phyloP scores from a whole-genome alignment of 2,329 filamentous ascomycete species.

The Septoria linicola region DNA sequence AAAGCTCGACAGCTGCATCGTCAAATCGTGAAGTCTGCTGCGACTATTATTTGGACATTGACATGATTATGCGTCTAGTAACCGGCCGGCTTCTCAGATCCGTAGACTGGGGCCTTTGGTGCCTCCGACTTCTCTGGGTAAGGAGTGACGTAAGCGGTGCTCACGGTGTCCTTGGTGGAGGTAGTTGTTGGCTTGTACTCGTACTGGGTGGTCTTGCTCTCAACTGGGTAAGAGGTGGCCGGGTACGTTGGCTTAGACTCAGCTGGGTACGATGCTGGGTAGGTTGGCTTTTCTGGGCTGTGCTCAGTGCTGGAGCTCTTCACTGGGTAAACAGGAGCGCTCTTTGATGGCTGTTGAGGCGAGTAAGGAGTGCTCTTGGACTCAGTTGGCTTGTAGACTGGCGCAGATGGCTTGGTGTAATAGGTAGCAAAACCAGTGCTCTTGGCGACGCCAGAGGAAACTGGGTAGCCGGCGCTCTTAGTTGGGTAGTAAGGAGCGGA shows the following conservation, averaged over 20 bases:
- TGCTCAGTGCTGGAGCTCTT: slow-evolving; percentile 10
- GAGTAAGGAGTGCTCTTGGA: slow-evolving; percentile 6
- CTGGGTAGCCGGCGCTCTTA: neutral
- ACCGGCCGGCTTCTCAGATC: slow-evolving; percentile 10
- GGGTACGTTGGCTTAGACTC: slow-evolving; percentile 4
- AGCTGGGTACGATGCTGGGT: neutral
- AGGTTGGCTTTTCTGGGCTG: neutral
- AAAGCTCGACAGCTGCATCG: slow-evolving; percentile 9
- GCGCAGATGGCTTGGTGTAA: slow-evolving; percentile 19
- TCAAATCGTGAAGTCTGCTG: slow-evolving; percentile 22
- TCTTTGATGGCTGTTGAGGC: slow-evolving; percentile 1
- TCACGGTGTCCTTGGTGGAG: neutral
- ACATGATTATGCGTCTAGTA: slow-evolving; percentile 9
- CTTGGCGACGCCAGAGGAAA: slow-evolving; percentile 14
- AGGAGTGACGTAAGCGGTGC: slow-evolving; percentile 21
- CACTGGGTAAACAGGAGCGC: slow-evolving; percentile 11
- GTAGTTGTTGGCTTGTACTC: slow-evolving; percentile 2
- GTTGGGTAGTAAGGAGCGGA: slow-evolving; percentile 25
- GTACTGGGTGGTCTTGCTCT: neutral
- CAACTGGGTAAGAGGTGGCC: slow-evolving; percentile 10
- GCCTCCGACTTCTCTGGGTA: slow-evolving; percentile 8
- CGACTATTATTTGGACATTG: neutral
- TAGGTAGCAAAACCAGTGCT: slow-evolving; percentile 19
- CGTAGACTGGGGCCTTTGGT: neutral
- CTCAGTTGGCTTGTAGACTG: neutral